A percentile compares a stretch with the other conserved stretches of the same genome.
These are phyloP conservation scores for Neurospora discreta DNA, from an alignment of 495 filamentous ascomycete species.

Conservation along the genomic window DNA sequence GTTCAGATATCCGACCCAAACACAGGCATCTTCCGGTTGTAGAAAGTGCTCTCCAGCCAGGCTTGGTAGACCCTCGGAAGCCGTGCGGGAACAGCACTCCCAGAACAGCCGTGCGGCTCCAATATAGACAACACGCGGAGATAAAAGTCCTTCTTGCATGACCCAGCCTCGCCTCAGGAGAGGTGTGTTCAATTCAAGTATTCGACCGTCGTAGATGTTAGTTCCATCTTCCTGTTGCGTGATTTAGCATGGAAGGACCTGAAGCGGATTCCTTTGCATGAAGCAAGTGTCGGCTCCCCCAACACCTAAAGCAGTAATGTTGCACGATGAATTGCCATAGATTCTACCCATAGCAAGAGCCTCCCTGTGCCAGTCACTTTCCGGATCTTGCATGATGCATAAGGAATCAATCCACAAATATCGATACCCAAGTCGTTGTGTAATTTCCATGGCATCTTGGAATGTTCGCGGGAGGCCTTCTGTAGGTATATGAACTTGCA, in stretches of 20 bases:
- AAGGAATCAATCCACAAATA: not conserved
- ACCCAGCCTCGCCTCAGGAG: not conserved
- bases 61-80: not conserved
- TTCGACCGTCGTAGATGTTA: not conserved
- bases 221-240: not conserved
- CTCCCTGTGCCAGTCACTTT: not conserved
- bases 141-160: not conserved
- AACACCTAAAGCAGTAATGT: not conserved
- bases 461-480: not conserved
- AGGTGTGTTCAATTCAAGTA: accelerated
- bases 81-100: not conserved
- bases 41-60: not conserved
- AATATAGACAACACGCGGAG: not conserved
- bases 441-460: not conserved
- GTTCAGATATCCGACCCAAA: not conserved
- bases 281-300: not conserved
- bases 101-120: not conserved
- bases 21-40: not conserved
- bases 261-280: not conserved
- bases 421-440: not conserved
- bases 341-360: not conserved
- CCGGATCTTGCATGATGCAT: not conserved
- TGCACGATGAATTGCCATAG: not conserved
- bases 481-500: not conserved
- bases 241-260: not conserved